These are phyloP conservation scores for Penicillium paneum DNA, from an alignment of 2,329 filamentous ascomycete species.

Conservation along the genomic window DNA sequence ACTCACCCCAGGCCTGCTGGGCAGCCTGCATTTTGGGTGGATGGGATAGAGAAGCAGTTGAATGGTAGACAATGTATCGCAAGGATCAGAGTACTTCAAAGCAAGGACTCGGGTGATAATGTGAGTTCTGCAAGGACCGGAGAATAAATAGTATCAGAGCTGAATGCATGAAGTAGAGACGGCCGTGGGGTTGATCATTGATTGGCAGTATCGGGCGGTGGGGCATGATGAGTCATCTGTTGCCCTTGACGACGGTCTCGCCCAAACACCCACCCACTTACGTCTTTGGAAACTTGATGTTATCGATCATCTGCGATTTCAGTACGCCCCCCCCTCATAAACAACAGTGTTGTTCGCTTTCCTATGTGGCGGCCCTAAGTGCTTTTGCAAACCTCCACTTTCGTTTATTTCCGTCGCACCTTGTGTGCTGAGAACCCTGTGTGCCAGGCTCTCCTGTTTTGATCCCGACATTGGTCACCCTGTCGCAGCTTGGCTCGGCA, in stretches of 20 bases:
- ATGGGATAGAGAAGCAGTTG: background rate
- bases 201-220: constrained; percentile 33
- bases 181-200: constrained; percentile 25
- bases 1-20: constrained; percentile 60
- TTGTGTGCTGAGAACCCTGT: constrained; percentile 18
- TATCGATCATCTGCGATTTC: constrained; percentile 24
- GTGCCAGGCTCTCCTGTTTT: constrained; percentile 18
- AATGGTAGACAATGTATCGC: background rate
- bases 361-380: constrained; percentile 22
- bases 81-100: constrained; percentile 1
- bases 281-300: constrained; percentile 17
- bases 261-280: constrained; percentile 32
- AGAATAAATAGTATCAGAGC: constrained; percentile 1
- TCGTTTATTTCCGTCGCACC: constrained; percentile 20
- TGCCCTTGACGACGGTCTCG: constrained; percentile 34
- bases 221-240: constrained; percentile 33
- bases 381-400: constrained; percentile 10
- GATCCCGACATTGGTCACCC: constrained; percentile 14
- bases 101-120: constrained; percentile 4
- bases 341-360: constrained; percentile 14
- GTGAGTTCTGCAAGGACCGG: constrained; percentile 12
- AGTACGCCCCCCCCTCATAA: constrained; percentile 23
- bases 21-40: constrained; percentile 51
- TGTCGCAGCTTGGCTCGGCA: constrained; percentile 16
- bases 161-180: constrained; percentile 6